Evolutionary conservation across 179 eudicot species (phyloP).

Genomic region (Patellifolia procumbens): DNA sequence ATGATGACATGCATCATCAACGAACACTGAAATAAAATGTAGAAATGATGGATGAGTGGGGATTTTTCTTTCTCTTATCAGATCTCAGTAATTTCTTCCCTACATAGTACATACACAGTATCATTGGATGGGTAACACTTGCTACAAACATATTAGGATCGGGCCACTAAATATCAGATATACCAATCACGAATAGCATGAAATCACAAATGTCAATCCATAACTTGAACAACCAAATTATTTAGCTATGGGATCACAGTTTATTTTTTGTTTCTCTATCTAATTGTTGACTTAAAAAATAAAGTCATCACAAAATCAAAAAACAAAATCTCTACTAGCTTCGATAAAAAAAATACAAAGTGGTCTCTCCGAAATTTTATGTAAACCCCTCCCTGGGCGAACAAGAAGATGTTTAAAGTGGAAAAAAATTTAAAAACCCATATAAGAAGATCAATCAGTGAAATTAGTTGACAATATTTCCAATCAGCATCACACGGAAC

Average conservation of each 20-base stretch:
- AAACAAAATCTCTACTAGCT: neutral
- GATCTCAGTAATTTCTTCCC: neutral
- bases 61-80: neutral
- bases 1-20: neutral
- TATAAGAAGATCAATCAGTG: constrained; percentile 6
- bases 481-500: constrained; percentile 25
- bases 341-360: neutral
- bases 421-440: neutral
- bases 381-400: neutral
- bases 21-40: neutral
- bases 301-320: neutral
- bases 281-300: neutral
- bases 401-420: neutral
- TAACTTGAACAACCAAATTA: neutral
- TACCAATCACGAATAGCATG: neutral
- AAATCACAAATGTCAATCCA: neutral
- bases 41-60: neutral
- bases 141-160: neutral
- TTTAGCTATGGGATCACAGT: neutral
- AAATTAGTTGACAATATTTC: constrained; percentile 4
- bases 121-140: neutral
- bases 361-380: neutral
- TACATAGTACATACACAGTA: too few relatives aligned
- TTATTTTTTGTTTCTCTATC: neutral
- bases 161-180: neutral